A percentile compares a stretch with the other conserved stretches of the same genome.
Conservation (phyloP, 2,329 filamentous ascomycete genomes). For the Didymella lethalis region DNA sequence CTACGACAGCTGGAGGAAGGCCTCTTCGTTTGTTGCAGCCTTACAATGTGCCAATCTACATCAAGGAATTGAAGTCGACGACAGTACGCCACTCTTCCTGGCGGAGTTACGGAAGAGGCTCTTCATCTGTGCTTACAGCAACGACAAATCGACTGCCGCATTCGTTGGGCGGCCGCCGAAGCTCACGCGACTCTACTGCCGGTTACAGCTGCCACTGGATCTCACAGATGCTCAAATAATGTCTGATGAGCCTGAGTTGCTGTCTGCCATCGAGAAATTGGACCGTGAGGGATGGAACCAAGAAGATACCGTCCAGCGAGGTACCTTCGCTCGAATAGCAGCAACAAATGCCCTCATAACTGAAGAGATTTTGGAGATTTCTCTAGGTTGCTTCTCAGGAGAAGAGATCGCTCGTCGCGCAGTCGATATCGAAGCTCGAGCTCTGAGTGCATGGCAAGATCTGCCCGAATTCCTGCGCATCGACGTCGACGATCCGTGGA, state of each 20-base stretch:
- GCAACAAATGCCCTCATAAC: slow-evolving; percentile 59
- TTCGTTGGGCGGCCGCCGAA: slow-evolving; percentile 65
- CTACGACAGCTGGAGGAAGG: slow-evolving; percentile 45
- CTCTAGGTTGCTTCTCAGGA: slow-evolving; percentile 52
- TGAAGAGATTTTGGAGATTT: slow-evolving; percentile 68
- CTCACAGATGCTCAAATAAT: slow-evolving; percentile 60
- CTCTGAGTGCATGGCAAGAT: slow-evolving; percentile 32
- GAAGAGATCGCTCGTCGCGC: slow-evolving; percentile 51
- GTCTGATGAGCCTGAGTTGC: slow-evolving; percentile 53
- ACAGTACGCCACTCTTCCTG: slow-evolving; percentile 48
- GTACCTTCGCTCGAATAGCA: slow-evolving; percentile 58
- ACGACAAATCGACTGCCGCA: slow-evolving; percentile 61
- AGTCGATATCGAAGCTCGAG: slow-evolving; percentile 41
- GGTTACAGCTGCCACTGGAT: slow-evolving; percentile 63
- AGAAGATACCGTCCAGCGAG: slow-evolving; percentile 53
- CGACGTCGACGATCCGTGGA: slow-evolving; percentile 28
- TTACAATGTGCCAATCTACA: slow-evolving; percentile 50
- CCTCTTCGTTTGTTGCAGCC: slow-evolving; percentile 39
- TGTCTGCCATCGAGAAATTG: slow-evolving; percentile 50
- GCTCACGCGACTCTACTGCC: slow-evolving; percentile 62
- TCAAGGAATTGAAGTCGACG: slow-evolving; percentile 44
- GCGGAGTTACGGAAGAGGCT: slow-evolving; percentile 46
- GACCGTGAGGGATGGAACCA: slow-evolving; percentile 64
- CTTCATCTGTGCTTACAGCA: slow-evolving; percentile 43
- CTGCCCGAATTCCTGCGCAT: slow-evolving; percentile 42